Evolutionary conservation across 176 grass and related monocot species (phyloP), one percentile per base, ranked within the genome.

Genomic region (Miscanthus lutarioriparius): DNA sequence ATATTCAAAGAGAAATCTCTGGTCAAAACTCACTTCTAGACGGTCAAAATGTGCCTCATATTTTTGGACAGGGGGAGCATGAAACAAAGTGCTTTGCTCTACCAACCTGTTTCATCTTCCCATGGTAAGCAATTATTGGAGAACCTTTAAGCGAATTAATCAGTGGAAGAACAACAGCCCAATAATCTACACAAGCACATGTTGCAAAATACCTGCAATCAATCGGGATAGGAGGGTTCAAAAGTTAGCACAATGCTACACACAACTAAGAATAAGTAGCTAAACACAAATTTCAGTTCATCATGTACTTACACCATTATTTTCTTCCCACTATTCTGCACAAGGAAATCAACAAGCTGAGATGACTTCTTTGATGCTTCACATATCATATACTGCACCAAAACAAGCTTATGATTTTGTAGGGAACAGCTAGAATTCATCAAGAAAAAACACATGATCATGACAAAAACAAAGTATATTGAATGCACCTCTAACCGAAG

Each of bases 161-260:
- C 27, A 90, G 84, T 10, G 87, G 91, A 85, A 98, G 93, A 86
- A 94, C 67, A 7, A 90, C 36, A 14, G 89, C 78, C 96, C 96
- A 98, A 30, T 98, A 98, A 91, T 98, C 96, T 82, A 98, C 96
- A 91, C 91, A 93, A 43, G 91, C 96, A 88, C 96, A 98, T 79
- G 96, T 95, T 89, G 94, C 94, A 67, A 98, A 98, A 68, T 98
- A 98, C 35, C 96, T 98, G 91, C 73, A 79, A 17, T 65, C 75
- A 12, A 83, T 27, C 28, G 78, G 33, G 48, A 78, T 41, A 69
- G 9, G 66, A 51, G 73, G 48, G 45, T 79, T 44, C 47, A 86
- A 12, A 87, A 78, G 33, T 65, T 54, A 87, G 49, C 64, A 40
- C 40, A 53, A 64, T 38, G 22, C 36, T 7, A 17, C 27, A 79